Evolutionary conservation across 148 eudicot genomes (phyloP).

Genomic region (Agrostemma githago): DNA sequence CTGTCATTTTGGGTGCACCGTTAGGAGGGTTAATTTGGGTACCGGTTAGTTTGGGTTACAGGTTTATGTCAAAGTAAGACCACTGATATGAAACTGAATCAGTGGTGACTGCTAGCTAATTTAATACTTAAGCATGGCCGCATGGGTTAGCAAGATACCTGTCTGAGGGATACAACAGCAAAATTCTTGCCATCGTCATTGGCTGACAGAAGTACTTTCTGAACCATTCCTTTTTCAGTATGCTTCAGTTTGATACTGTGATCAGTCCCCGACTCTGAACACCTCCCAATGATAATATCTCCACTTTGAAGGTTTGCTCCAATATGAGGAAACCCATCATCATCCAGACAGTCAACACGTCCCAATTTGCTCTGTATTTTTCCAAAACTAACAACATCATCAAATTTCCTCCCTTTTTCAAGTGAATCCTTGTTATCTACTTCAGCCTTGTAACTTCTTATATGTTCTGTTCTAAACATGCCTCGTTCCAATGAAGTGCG

Average conservation of each 20-base stretch:
- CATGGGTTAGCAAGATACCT: constrained; percentile 37
- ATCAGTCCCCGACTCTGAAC: constrained; percentile 71
- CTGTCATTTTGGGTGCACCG: no score
- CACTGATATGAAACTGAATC: not conserved
- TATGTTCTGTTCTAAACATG: constrained; percentile 85
- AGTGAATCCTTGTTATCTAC: constrained; percentile 60
- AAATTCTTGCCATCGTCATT: constrained; percentile 94
- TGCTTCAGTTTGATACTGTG: constrained; percentile 87
- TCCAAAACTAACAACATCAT: constrained; percentile 62
- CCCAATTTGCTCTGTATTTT: constrained; percentile 80
- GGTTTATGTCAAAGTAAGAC: not conserved
- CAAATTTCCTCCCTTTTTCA: constrained; percentile 49
- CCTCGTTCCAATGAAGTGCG: constrained; percentile 94
- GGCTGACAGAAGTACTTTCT: constrained; percentile 83
- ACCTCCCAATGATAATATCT: constrained; percentile 78
- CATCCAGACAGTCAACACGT: constrained; percentile 81
- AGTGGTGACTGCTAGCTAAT: not conserved
- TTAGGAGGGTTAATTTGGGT: no score
- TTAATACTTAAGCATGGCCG: not conserved
- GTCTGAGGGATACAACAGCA: constrained; percentile 86
- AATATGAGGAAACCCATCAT: constrained; percentile 84
- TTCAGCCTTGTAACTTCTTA: constrained; percentile 83
- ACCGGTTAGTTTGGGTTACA: no score
- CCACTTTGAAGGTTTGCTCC: constrained; percentile 85
- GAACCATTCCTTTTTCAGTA: constrained; percentile 94